Conservation (phyloP, 441 rosid species). For the Adansonia madagascariensis region DNA sequence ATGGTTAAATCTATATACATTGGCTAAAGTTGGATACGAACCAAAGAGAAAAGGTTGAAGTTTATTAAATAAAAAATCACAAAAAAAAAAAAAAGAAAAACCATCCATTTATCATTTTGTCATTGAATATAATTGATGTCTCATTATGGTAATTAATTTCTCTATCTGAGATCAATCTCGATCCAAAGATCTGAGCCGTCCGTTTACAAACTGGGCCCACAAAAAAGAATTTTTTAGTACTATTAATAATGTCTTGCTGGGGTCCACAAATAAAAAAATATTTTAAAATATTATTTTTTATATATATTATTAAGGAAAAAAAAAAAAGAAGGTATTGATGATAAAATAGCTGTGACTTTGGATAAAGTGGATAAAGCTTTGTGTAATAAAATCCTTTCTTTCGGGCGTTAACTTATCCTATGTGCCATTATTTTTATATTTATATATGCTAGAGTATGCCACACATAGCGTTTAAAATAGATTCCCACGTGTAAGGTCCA, state of each 20-base stretch:
- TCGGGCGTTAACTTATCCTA: constrained; percentile 4
- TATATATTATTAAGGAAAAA: neutral
- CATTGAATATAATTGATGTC: neutral
- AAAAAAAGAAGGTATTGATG: neutral
- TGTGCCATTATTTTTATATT: neutral
- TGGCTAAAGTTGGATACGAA: neutral
- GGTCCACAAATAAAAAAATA: neutral
- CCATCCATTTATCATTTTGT: neutral
- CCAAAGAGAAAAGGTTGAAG: neutral
- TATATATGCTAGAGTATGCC: constrained; percentile 18
- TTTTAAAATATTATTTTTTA: too few relatives aligned
- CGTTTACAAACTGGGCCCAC: neutral
- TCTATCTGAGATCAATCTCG: neutral
- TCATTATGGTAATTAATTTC: neutral
- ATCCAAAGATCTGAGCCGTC: neutral
- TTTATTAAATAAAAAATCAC: neutral
- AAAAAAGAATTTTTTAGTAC: neutral
- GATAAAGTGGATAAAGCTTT: constrained; percentile 31
- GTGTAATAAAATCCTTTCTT: neutral
- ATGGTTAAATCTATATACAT: too few relatives aligned
- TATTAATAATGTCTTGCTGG: neutral
- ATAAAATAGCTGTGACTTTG: neutral
- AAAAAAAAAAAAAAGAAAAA: neutral
- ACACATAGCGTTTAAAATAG: neutral
- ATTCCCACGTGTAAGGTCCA: constrained; percentile 14